Evolutionary conservation across 805 yeast genomes (phyloP).

Genomic region (Kazachstania martiniae): DNA sequence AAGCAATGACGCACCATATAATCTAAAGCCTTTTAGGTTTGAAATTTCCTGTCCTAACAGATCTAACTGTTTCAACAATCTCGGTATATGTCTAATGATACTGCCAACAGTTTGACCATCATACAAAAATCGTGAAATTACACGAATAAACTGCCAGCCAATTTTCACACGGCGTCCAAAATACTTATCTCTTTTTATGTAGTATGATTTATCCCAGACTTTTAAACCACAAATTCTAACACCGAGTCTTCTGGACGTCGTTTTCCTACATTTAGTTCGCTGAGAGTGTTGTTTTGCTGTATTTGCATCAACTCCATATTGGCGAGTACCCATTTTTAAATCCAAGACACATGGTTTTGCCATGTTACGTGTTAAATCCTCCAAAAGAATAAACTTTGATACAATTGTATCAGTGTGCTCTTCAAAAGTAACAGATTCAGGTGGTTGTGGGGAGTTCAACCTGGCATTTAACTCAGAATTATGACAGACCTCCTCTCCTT

Average conservation of each 20-base stretch:
- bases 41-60: conserved; percentile 47
- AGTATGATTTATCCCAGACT: conserved; percentile 51
- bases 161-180: conserved; percentile 70
- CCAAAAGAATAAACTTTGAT: conserved; percentile 66
- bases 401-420: conserved; percentile 21
- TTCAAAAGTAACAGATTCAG: conserved; percentile 8
- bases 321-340: conserved; percentile 96
- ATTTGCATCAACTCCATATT: conserved; percentile 90
- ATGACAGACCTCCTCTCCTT: not conserved
- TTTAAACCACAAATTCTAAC: conserved; percentile 94
- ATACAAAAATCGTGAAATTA: conserved; percentile 66
- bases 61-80: conserved; percentile 46
- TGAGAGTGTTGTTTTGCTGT: conserved; percentile 66
- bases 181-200: conserved; percentile 75
- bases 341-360: conserved; percentile 83
- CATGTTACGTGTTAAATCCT: conserved; percentile 82
- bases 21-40: conserved; percentile 60
- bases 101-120: conserved; percentile 56
- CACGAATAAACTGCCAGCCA: conserved; percentile 69
- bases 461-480: not conserved
- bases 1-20: conserved; percentile 84
- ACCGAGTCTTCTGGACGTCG: conserved; percentile 77
- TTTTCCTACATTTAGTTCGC: conserved; percentile 62
- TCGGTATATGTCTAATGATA: conserved; percentile 56
- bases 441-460: not conserved